phyloP scores from a whole-genome alignment of 768 basidiomycete genomes.

The Chalciporus piperatus region DNA sequence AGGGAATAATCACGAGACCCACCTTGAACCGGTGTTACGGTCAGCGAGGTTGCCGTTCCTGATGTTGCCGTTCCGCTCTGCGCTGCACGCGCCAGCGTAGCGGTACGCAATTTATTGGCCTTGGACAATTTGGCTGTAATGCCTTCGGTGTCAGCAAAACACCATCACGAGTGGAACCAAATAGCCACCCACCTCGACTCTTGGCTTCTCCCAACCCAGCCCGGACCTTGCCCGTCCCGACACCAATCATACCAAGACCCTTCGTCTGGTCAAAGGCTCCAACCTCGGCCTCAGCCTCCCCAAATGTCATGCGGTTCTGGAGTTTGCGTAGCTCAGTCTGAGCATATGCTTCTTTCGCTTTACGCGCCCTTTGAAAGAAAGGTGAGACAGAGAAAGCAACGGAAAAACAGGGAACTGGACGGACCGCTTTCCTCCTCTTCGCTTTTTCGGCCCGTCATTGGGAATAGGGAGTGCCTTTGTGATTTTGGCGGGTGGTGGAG shows the following conservation, averaged over 20 bases:
- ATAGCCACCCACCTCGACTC: constrained; percentile 68
- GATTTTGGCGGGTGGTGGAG: constrained; percentile 92
- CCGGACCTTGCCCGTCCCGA: constrained; percentile 82
- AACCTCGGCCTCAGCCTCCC: constrained; percentile 92
- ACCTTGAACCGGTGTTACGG: constrained; percentile 97
- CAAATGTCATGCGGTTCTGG: constrained; percentile 96
- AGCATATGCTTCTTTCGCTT: constrained; percentile 97
- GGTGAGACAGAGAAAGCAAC: not conserved
- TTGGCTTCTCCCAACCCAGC: constrained; percentile 85
- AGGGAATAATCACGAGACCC: constrained; percentile 14
- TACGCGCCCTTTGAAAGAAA: constrained; percentile 68
- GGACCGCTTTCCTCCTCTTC: constrained; percentile 91
- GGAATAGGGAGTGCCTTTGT: constrained; percentile 92
- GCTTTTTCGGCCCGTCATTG: constrained; percentile 93
- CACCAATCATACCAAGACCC: constrained; percentile 96
- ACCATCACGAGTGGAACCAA: not conserved
- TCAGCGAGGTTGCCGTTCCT: constrained; percentile 88
- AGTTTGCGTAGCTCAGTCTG: constrained; percentile 95
- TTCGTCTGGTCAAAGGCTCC: constrained; percentile 98
- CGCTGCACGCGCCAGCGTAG: constrained; percentile 76
- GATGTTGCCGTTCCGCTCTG: constrained; percentile 53
- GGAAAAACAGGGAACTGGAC: constrained; percentile 16
- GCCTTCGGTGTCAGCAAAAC: not conserved
- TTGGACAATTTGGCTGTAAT: constrained; percentile 90
- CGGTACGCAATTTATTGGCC: constrained; percentile 86